Evolutionary conservation across 129 eudicot genomes (phyloP).

Genomic region (Centaurea solstitialis): DNA sequence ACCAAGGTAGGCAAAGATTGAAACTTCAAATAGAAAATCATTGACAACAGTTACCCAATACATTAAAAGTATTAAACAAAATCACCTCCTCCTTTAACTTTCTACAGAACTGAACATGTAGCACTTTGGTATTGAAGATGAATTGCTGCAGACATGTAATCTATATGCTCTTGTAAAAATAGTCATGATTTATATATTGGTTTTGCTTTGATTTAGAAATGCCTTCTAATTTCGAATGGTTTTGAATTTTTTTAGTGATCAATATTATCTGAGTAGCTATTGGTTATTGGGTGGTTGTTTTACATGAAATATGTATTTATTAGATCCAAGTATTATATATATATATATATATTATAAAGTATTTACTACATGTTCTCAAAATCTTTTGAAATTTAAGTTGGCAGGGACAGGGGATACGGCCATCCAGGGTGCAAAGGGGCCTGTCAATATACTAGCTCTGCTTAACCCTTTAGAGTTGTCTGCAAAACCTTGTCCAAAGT

Average conservation of each 20-base stretch:
- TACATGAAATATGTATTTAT: not conserved
- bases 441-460: not conserved
- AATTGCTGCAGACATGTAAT: conserved; percentile 21
- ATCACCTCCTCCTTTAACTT: not conserved
- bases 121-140: conserved; percentile 22
- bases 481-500: not conserved
- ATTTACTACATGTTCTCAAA: not conserved
- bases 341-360: not conserved
- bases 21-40: not conserved
- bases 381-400: not conserved
- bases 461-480: not conserved
- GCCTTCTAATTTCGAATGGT: not conserved
- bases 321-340: not conserved
- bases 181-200: not conserved
- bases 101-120: conserved; percentile 12
- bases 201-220: not conserved
- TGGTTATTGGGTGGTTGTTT: not conserved
- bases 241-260: not conserved
- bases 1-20: not conserved
- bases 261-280: not conserved
- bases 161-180: conserved; percentile 12
- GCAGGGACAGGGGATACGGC: not conserved
- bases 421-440: not conserved
- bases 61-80: not conserved
- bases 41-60: not conserved